Evolutionary conservation across 2,329 filamentous ascomycete genomes (phyloP), one percentile per base, ranked within the genome.

Genomic region (Sporothrix phasma): DNA sequence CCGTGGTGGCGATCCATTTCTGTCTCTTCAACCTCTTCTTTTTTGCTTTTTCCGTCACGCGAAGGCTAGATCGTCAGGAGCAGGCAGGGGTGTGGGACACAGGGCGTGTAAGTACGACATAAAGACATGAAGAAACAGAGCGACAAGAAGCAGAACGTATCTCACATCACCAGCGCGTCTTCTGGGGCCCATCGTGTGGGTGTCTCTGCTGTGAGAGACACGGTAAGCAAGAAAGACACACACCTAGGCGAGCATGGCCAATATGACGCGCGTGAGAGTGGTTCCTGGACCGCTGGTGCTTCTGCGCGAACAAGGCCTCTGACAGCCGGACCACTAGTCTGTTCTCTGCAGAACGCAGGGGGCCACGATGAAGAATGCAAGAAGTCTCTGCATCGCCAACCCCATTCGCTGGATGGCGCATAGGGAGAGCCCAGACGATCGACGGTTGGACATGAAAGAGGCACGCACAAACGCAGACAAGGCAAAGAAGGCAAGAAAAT

Each of bases 351-450:
- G 51, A 39, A 46, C 19, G 60, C 64, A 65, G 49, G 64, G 63
- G 56, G 60, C 64, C 64, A 65, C 64, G 61, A 54, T 61, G 64
- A 63, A 63, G 61, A 65, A 65, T 65, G 64, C 61, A 63, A 19
- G 24, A 60, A 54, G 53, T 31, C 8, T 24, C 37, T 34, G 51
- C 45, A 31, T 26, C 53, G 10, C 47, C 51, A 61, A 24, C 39
- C 29, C 39, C 29, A 15, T 19, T 45, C 26, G 41, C 29, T 26
- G 45, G 45, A 41, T 39, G 45, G 59, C 45, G 31, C 34, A 19
- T 17, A 62, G 45, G 59, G 45, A 39, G 31, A 34, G 43, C 13
- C 29, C 19, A 54, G 37, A 11, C 17, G 29, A 10, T 51, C 26
- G 43, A 43, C 43, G 13, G 1, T 17, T 24, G 29, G 31, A 43